A percentile compares a stretch with the other conserved stretches of the same genome.
phyloP scores from a whole-genome alignment of 2,329 filamentous ascomycete species.

The Onygena corvina region DNA sequence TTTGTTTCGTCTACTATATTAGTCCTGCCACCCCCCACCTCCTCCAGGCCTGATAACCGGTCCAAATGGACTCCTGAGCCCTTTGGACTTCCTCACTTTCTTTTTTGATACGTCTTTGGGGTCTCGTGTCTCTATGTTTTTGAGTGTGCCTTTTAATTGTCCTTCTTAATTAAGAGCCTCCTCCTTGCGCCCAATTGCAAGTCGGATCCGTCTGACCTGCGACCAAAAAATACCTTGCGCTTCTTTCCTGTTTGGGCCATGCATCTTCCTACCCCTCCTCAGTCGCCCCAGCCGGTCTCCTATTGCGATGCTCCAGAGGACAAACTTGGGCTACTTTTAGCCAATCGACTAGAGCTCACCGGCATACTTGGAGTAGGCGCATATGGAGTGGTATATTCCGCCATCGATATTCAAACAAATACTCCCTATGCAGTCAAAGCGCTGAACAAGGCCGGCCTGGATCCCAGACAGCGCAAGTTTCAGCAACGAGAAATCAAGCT shows the following conservation, averaged over 20 bases:
- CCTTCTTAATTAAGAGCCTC: neutral
- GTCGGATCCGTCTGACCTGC: too few relatives aligned
- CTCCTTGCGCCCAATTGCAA: neutral
- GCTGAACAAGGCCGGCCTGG: conserved; percentile 84
- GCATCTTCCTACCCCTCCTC: conserved; percentile 34
- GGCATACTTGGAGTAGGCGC: conserved; percentile 83
- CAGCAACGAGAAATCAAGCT: conserved; percentile 87
- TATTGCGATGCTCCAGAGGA: conserved; percentile 62
- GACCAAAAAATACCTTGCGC: neutral
- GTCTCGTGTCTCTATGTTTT: neutral
- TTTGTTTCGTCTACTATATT: neutral
- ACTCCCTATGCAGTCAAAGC: conserved; percentile 91
- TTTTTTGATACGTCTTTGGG: neutral
- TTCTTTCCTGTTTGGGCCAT: conserved; percentile 19
- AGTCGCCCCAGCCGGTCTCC: conserved; percentile 30
- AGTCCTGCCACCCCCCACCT: neutral
- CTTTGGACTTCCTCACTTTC: neutral
- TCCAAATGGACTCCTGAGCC: conserved; percentile 4
- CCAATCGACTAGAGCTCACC: conserved; percentile 69
- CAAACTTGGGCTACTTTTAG: conserved; percentile 70
- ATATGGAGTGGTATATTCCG: conserved; percentile 91
- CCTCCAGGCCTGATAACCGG: neutral
- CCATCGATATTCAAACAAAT: conserved; percentile 69
- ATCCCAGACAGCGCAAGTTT: conserved; percentile 75
- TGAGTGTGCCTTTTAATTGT: neutral